Base-by-base conservation (phyloP, 2,329 filamentous ascomycete species). In the Cladorrhinum sp. region DNA sequence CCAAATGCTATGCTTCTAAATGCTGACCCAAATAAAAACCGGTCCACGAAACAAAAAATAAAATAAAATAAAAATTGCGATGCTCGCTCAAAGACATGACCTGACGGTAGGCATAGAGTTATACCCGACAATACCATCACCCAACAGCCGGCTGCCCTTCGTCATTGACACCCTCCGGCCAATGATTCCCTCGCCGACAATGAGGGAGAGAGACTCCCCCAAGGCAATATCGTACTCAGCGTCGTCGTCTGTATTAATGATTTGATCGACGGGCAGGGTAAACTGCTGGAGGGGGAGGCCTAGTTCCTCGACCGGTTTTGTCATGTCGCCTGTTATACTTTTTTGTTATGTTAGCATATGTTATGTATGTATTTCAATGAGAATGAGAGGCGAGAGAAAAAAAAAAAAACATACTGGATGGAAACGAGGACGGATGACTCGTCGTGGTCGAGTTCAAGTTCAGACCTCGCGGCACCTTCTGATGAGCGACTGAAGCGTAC, bases 171-270 rank as follows among this genome's bases (percentile, higher is more conserved):
- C 67, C 20, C 68, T 57, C 16, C 68, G 60, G 3, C 68, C 68
- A 29, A 70, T 69, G 62, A 70, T 70, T 12, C 68, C 68, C 22
- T 63, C 62, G 1, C 68, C 67, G 22, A 70, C 65, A 8, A 61
- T 55, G 8, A 70, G 50, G 9, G 60, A 60, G 2, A 70, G 38
- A 8, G 63, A 60, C 18, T 59, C 50, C 0, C 57, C 49, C 16
- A 70, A 56, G 2, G 58, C 48, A 48, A 65, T 61, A 13, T 65
- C 63, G 6, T 63, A 50, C 5, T 18, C 55, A 7, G 57, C 27
- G 29, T n/a, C 23, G 1, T 41, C 4, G 22, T 10, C 32, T 18
- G n/a, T 7, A 12, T 20, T 48, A 13, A 36, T 38, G 3, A 10
- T 41, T 20, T 13, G 20, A 1, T 29, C 5, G 7, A 25, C 18